phyloP scores from a whole-genome alignment of 2,329 filamentous ascomycete genomes.

The Colletotrichum cordylinicola region DNA sequence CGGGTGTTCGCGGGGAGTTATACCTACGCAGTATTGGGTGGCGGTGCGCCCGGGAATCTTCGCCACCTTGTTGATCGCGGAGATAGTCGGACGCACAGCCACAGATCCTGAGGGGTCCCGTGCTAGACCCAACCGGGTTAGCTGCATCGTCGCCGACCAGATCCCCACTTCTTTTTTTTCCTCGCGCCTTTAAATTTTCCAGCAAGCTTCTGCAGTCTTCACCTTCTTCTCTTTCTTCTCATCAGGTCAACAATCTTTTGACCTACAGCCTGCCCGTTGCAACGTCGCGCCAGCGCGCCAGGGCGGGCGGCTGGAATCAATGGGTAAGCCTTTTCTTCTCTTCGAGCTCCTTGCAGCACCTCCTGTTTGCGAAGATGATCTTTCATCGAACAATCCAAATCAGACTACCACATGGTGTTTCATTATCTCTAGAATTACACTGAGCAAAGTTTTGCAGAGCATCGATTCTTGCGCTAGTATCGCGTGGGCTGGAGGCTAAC shows the following conservation, averaged over 20 bases:
- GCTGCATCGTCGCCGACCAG: constrained; percentile 15
- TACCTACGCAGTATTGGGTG: constrained; percentile 3
- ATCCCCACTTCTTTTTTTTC: constrained; percentile 12
- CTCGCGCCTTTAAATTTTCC: constrained; percentile 19
- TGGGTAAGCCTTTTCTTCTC: constrained; percentile 6
- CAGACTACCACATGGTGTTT: constrained; percentile 63
- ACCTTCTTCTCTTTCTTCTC: constrained; percentile 25
- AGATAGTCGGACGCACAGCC: constrained; percentile 37
- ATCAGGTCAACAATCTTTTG: constrained; percentile 22
- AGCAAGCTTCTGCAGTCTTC: constrained; percentile 29
- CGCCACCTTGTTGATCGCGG: constrained; percentile 27
- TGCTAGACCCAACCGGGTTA: constrained; percentile 28
- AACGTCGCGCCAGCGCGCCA: not conserved
- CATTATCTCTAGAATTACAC: constrained; percentile 57
- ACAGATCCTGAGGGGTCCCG: constrained; percentile 28
- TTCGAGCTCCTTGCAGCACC: not conserved
- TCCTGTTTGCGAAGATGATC: constrained; percentile 43
- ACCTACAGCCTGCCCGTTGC: not conserved
- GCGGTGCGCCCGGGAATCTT: constrained; percentile 24
- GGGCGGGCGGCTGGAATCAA: constrained; percentile 3
- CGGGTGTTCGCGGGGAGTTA: constrained; percentile 26
- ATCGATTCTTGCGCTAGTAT: not conserved
- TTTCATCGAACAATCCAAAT: constrained; percentile 66
- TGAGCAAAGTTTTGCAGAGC: constrained; percentile 51
- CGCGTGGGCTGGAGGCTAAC: not conserved